Evolutionary conservation across 139 green algal species (phyloP).

Genomic region (Micromonas commoda): DNA sequence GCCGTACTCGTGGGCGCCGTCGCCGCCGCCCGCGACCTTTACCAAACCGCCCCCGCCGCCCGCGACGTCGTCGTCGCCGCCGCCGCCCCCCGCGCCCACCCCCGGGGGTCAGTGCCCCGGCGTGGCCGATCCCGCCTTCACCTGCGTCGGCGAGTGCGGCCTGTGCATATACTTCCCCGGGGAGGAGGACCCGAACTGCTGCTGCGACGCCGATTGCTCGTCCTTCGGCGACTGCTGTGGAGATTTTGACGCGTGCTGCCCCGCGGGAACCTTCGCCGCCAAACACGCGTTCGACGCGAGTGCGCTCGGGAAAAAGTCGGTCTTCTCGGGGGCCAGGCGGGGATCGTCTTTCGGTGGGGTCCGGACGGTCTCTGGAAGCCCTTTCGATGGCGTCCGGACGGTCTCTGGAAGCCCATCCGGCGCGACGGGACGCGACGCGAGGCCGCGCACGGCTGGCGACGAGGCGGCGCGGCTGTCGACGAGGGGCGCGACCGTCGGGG

Average conservation of each 20-base stretch:
- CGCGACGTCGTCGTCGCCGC: not conserved
- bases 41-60: too few relatives aligned
- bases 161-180: not conserved
- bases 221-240: not conserved
- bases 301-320: not conserved
- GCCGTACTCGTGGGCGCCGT: not conserved
- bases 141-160: not conserved
- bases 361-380: too few relatives aligned
- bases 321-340: too few relatives aligned
- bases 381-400: too few relatives aligned
- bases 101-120: too few relatives aligned
- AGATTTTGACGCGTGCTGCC: not conserved
- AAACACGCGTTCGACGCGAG: not conserved
- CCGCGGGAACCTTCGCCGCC: too few relatives aligned
- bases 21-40: not conserved
- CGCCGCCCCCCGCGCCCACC: not conserved
- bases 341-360: too few relatives aligned
- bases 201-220: not conserved
- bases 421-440: too few relatives aligned
- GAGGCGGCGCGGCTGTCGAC: too few relatives aligned
- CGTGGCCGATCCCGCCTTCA: not conserved
- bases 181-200: not conserved
- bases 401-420: too few relatives aligned
- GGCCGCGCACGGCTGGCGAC: too few relatives aligned
- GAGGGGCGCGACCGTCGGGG: too few relatives aligned